Percentiles rank a stretch among this genome's conserved stretches.
phyloP scores from a whole-genome alignment of 2,329 filamentous ascomycete genomes.

The Boeremia lycopersici region DNA sequence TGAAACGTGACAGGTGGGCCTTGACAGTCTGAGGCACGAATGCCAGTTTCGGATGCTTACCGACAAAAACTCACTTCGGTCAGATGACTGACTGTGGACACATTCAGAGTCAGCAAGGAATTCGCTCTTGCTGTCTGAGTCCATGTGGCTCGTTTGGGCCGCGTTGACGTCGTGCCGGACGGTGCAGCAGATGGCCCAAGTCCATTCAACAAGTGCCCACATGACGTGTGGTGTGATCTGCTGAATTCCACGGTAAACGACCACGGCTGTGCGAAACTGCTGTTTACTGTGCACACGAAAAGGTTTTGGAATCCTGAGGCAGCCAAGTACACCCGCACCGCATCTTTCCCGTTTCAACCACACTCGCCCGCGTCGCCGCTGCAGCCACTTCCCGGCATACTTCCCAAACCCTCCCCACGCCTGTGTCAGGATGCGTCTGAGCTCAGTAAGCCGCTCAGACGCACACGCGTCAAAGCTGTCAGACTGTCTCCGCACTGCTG shows the following conservation, averaged over 20 bases:
- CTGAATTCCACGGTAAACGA: background rate
- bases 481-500: conserved; percentile 1
- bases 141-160: conserved; percentile 2
- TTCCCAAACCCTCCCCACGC: conserved; percentile 53
- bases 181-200: conserved; percentile 5
- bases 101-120: background rate
- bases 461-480: conserved; percentile 8
- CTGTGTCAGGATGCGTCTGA: conserved; percentile 48
- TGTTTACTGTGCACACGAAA: background rate
- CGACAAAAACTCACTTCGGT: background rate
- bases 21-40: conserved; percentile 14
- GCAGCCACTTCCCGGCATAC: conserved; percentile 60
- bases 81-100: background rate
- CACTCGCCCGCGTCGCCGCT: conserved; percentile 64
- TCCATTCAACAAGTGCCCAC: background rate
- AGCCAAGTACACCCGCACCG: background rate
- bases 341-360: conserved; percentile 19
- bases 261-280: background rate
- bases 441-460: conserved; percentile 46
- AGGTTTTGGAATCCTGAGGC: conserved; percentile 1
- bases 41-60: conserved; percentile 4
- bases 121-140: background rate
- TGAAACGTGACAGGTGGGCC: conserved; percentile 31
- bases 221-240: background rate
- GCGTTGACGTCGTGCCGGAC: conserved; percentile 6